Conservation (phyloP, 768 basidiomycete genomes). For the Boletus vermiculosoides region DNA sequence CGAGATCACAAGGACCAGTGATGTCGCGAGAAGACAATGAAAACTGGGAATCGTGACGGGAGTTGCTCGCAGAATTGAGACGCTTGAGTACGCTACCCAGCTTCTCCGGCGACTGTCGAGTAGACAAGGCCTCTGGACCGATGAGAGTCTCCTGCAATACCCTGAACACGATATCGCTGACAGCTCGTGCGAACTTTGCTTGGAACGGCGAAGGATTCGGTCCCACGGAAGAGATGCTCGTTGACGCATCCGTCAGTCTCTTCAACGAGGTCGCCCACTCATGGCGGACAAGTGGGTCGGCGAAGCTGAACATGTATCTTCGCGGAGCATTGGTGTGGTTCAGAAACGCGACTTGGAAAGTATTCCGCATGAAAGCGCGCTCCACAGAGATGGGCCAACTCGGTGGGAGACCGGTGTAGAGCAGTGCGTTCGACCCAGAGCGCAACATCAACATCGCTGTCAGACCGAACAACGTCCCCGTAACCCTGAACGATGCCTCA, state of each 20-base stretch:
- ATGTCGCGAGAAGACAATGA: constrained; percentile 26
- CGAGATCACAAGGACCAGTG: constrained; percentile 38
- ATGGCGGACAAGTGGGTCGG: constrained; percentile 71
- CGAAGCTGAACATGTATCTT: constrained; percentile 93
- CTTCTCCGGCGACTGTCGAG: constrained; percentile 26
- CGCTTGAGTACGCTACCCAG: constrained; percentile 38
- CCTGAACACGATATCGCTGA: constrained; percentile 73
- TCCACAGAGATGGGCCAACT: constrained; percentile 79
- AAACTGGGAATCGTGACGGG: constrained; percentile 24
- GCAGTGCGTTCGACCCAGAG: constrained; percentile 77
- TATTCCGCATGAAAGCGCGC: constrained; percentile 94
- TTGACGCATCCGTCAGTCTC: constrained; percentile 59
- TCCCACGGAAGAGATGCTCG: constrained; percentile 23
- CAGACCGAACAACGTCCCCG: constrained; percentile 77
- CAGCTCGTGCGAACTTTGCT: constrained; percentile 57
- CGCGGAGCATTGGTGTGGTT: constrained; percentile 67
- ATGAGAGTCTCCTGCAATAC: constrained; percentile 86
- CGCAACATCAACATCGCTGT: constrained; percentile 84
- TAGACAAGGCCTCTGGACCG: constrained; percentile 30
- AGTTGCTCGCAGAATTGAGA: constrained; percentile 16
- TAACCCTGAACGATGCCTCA: constrained; percentile 88
- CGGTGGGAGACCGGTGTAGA: constrained; percentile 78
- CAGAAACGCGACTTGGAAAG: constrained; percentile 87
- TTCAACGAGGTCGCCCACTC: constrained; percentile 71
- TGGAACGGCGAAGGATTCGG: constrained; percentile 37